phyloP scores from a whole-genome alignment of 2,329 filamentous ascomycete species.

The Rutstroemia sp. region DNA sequence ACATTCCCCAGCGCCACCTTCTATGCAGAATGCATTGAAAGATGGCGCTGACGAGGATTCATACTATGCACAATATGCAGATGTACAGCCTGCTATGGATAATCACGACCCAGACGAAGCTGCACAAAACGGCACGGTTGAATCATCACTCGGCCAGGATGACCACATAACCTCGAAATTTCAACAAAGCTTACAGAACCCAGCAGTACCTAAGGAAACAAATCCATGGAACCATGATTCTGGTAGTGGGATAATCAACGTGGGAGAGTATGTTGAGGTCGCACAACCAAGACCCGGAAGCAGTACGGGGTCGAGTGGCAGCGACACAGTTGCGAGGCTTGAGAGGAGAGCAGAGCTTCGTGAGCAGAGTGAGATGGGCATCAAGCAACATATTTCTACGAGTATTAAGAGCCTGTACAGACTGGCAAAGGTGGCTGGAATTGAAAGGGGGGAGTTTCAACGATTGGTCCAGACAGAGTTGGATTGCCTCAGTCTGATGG shows the following conservation, averaged over 20 bases:
- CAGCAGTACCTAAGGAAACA: slow-evolving; percentile 2
- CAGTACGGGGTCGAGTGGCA: slow-evolving; percentile 49
- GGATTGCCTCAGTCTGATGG: slow-evolving; percentile 61
- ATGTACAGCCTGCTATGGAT: slow-evolving; percentile 75
- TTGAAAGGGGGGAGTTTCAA: slow-evolving; percentile 69
- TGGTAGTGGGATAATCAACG: slow-evolving; percentile 13
- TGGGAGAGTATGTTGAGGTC: slow-evolving; percentile 30
- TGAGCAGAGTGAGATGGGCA: slow-evolving; percentile 60
- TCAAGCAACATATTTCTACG: slow-evolving; percentile 72
- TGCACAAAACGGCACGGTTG: slow-evolving; percentile 31
- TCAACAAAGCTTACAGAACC: slow-evolving; percentile 20
- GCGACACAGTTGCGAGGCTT: slow-evolving; percentile 49
- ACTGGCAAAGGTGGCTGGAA: slow-evolving; percentile 62
- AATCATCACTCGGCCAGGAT: slow-evolving; percentile 40
- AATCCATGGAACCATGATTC: slow-evolving; percentile 5
- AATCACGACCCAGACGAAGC: slow-evolving; percentile 73
- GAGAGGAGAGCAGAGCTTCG: slow-evolving; percentile 44
- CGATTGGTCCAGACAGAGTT: slow-evolving; percentile 63
- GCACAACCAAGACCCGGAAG: slow-evolving; percentile 52
- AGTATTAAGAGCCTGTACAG: slow-evolving; percentile 71
- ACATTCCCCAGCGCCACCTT: slow-evolving; percentile 51
- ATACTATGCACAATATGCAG: slow-evolving; percentile 71
- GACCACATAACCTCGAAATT: slow-evolving; percentile 28
- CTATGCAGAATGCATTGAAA: neutral
- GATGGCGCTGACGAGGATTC: slow-evolving; percentile 50